These are phyloP conservation scores for Penicillium expansum DNA, from an alignment of 2,329 filamentous ascomycete species.

Conservation along the genomic window DNA sequence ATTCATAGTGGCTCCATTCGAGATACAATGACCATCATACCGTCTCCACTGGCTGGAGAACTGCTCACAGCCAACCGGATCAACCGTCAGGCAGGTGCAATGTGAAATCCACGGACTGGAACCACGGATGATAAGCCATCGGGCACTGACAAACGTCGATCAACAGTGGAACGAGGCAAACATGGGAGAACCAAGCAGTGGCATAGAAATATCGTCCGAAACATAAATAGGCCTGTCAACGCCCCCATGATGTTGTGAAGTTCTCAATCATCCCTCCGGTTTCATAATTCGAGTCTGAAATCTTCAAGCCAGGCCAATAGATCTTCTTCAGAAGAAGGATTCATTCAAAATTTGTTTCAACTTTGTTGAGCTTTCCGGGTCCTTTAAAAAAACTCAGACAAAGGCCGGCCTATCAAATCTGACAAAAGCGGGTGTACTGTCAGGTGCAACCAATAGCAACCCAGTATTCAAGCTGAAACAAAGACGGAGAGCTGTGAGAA, in stretches of 20 bases:
- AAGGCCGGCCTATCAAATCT: constrained; percentile 37
- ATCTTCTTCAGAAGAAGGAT: constrained; percentile 23
- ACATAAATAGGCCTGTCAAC: constrained; percentile 42
- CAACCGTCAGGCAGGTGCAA: constrained; percentile 27
- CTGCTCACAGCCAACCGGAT: constrained; percentile 36
- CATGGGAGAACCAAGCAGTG: constrained; percentile 21
- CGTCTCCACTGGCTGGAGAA: constrained; percentile 35
- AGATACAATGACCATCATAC: constrained; percentile 34
- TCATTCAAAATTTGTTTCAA: constrained; percentile 26
- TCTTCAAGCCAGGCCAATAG: constrained; percentile 20
- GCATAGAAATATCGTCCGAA: constrained; percentile 30
- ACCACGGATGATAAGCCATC: constrained; percentile 36
- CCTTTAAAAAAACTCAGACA: constrained; percentile 22
- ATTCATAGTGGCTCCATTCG: constrained; percentile 32
- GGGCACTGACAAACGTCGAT: constrained; percentile 33
- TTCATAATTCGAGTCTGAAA: constrained; percentile 28
- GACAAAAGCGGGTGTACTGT: constrained; percentile 25
- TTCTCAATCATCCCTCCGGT: constrained; percentile 30
- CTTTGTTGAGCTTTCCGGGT: constrained; percentile 7
- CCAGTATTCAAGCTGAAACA: constrained; percentile 34
- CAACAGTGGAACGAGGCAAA: constrained; percentile 28
- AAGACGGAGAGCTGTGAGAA: constrained; percentile 25
- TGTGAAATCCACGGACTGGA: constrained; percentile 30
- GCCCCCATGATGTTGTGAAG: constrained; percentile 25
- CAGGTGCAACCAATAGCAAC: constrained; percentile 33